Evolutionary conservation across 2,329 filamentous ascomycete genomes (phyloP).

Genomic region (Emericellopsis atlantica): DNA sequence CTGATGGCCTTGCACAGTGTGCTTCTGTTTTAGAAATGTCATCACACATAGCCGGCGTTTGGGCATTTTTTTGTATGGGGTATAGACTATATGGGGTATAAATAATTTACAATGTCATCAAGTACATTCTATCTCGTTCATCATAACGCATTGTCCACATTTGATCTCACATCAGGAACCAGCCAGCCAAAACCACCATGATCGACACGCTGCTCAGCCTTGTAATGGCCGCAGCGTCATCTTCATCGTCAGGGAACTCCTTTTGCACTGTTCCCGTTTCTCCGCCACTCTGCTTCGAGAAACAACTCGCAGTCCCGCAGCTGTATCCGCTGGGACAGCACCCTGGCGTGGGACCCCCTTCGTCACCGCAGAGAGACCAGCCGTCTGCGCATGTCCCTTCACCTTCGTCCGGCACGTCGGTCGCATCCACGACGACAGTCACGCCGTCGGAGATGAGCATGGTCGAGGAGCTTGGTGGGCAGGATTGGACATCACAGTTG

Average conservation of each 20-base stretch:
- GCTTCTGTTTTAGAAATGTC: too few species aligned
- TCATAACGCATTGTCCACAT: too few species aligned
- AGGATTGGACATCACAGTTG: constrained; percentile 71
- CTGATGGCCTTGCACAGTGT: not conserved
- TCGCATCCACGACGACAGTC: constrained; percentile 56
- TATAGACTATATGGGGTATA: too few species aligned
- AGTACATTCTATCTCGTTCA: too few species aligned
- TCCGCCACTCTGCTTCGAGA: constrained; percentile 31
- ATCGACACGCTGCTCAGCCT: not conserved
- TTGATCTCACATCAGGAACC: not conserved
- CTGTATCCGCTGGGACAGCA: constrained; percentile 73
- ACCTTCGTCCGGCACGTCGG: constrained; percentile 27
- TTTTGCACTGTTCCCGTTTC: constrained; percentile 46
- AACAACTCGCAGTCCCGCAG: constrained; percentile 64
- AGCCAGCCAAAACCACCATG: not conserved
- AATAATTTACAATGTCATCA: too few species aligned
- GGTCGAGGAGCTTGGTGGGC: constrained; percentile 46
- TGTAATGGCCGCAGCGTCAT: not conserved
- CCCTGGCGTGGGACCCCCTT: constrained; percentile 52
- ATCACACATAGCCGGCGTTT: too few species aligned
- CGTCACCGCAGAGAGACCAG: constrained; percentile 60
- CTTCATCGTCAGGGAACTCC: constrained; percentile 23
- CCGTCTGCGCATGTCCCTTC: constrained; percentile 54
- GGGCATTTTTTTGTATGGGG: too few species aligned
- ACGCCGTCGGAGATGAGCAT: constrained; percentile 55